phyloP scores from a whole-genome alignment of 23 red algal species.

The Chondrus crispus region DNA sequence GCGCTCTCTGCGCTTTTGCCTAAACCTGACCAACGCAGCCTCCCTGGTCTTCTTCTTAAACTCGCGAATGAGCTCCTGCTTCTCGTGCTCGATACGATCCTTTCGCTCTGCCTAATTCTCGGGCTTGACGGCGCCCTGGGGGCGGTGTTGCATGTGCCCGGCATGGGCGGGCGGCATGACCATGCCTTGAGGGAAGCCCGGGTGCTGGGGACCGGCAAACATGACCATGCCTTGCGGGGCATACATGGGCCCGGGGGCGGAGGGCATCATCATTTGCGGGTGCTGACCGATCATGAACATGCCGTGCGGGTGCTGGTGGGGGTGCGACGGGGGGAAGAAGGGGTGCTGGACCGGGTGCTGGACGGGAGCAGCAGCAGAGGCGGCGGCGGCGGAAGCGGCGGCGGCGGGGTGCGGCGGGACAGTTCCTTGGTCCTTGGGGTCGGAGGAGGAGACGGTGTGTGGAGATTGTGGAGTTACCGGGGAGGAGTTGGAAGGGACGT shows the following conservation, averaged over 20 bases:
- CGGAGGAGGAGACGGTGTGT: not conserved
- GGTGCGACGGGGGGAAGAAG: too few relatives aligned
- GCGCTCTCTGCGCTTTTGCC: constrained; percentile 87
- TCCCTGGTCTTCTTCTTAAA: constrained; percentile 94
- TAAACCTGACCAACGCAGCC: constrained; percentile 86
- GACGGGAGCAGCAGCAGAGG: not conserved
- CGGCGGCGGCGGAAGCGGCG: not conserved
- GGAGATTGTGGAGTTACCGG: too few relatives aligned
- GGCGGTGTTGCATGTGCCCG: too few relatives aligned
- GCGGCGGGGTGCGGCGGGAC: not conserved
- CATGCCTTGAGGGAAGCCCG: constrained; percentile 11
- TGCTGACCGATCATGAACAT: constrained; percentile 54
- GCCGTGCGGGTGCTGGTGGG: not conserved
- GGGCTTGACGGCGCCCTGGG: constrained; percentile 5
- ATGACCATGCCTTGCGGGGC: constrained; percentile 51
- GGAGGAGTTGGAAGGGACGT: too few relatives aligned
- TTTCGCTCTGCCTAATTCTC: constrained; percentile 43
- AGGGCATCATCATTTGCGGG: constrained; percentile 36
- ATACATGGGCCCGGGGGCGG: constrained; percentile 18
- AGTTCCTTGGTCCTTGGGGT: not conserved
- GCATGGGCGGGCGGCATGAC: constrained; percentile 41
- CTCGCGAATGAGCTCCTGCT: constrained; percentile 71
- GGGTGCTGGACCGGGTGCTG: too few relatives aligned
- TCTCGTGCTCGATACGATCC: constrained; percentile 68
- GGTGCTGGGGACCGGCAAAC: constrained; percentile 57